Base-by-base conservation (phyloP, 2,329 filamentous ascomycete species). In the Alternaria panax region DNA sequence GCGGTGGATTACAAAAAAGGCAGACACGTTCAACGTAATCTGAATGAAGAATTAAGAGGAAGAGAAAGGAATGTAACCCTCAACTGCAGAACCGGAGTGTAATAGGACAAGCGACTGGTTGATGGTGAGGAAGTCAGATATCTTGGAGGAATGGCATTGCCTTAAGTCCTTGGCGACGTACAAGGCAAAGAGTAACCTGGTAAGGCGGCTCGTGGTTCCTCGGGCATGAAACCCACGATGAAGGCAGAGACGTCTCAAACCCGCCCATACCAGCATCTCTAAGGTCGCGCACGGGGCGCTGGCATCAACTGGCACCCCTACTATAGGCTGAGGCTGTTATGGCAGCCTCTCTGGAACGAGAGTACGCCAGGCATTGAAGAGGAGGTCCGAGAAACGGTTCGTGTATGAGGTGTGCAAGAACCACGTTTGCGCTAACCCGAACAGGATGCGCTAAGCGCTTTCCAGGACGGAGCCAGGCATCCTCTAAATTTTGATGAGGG, bases 11-110 rank as follows among this genome's bases (percentile, higher is more conserved):
- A 74, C 46, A 68, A 67, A 72, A 74, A 68, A 75, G 46, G 60
- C 68, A 78, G 75, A 78, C 69, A 79, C 77, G 77, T 71, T 79
- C 77, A 79, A 79, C 77, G 77, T 77, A 61, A 71, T 74, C 76
- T 75, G 72, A 53, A 60, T 61, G 71, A 69, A 72, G 63, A 69
- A 77, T 72, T 71, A 72, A 73, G 74, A 67, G 65, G 65, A 72
- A 67, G 55, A 77, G 55, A 78, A 79, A 79, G 74, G 77, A 79
- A 77, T 67, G 76, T 78, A 78, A 78, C 73, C 75, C 74, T 75
- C 74, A 67, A 76, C 58, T 66, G 69, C 64, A 65, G 65, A 66
- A 68, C 70, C 68, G 59, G 51, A 68, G 53, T 66, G 65, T 63
- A 62, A 62, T 63, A 62, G 63, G 67, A 70, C 58, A 68, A 72